phyloP scores from a whole-genome alignment of 2,329 filamentous ascomycete genomes.

The Claviceps humidiphila region DNA sequence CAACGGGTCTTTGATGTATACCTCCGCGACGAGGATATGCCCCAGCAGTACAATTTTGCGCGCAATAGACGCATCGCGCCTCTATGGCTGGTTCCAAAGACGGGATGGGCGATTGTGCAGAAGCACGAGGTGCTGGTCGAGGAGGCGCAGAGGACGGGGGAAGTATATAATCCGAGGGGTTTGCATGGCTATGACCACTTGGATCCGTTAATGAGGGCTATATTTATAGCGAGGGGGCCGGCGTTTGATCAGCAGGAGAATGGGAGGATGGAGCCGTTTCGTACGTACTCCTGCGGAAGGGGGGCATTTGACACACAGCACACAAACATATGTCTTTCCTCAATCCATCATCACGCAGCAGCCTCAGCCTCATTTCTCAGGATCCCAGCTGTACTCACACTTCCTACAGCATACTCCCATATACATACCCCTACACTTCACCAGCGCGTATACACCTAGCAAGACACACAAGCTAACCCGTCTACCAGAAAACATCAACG shows the following conservation, averaged over 20 bases:
- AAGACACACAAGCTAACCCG: conserved; percentile 13
- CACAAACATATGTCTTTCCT: no score
- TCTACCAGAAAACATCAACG: conserved; percentile 69
- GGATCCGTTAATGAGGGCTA: conserved; percentile 88
- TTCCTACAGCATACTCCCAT: no score
- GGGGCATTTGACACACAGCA: no score
- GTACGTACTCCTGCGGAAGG: conserved; percentile 38
- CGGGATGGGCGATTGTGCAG: conserved; percentile 84
- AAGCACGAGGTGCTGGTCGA: conserved; percentile 63
- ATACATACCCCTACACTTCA: no score
- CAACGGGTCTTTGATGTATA: conserved; percentile 75
- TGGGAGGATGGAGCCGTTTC: conserved; percentile 67
- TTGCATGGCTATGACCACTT: conserved; percentile 93
- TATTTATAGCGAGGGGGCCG: conserved; percentile 84
- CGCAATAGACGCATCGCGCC: conserved; percentile 84
- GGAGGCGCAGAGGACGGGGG: conserved; percentile 47
- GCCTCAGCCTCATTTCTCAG: no score
- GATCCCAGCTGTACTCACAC: no score
- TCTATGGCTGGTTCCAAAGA: conserved; percentile 83
- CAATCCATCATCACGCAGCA: no score
- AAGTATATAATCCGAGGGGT: conserved; percentile 66
- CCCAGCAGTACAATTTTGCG: conserved; percentile 80
- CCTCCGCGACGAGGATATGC: conserved; percentile 77
- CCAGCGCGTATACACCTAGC: no score
- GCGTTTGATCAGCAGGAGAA: conserved; percentile 80